A percentile compares a stretch with the other conserved stretches of the same genome.
phyloP scores from a whole-genome alignment of 257 asterid genomes.

The Rehmannia glutinosa region DNA sequence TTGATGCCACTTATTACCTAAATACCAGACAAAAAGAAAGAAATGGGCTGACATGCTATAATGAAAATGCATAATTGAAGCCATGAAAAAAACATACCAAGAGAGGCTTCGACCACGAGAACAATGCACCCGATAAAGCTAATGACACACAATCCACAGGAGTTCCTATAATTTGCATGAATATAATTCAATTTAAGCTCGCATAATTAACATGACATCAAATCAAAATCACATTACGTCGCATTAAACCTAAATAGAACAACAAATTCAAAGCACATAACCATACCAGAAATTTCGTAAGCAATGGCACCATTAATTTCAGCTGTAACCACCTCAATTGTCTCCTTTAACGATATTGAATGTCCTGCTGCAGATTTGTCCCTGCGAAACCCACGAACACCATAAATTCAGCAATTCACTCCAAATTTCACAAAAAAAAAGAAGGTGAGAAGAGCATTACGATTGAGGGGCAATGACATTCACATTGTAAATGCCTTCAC shows the following conservation, averaged over 20 bases:
- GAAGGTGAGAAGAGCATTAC: too few species aligned
- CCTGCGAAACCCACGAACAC: constrained; percentile 36
- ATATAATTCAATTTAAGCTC: background rate
- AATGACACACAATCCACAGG: constrained; percentile 96
- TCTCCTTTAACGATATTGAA: constrained; percentile 70
- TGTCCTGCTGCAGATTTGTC: constrained; percentile 84
- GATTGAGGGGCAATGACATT: constrained; percentile 59
- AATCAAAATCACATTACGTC: background rate
- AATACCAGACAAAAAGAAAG: background rate
- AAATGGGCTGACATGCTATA: too few species aligned
- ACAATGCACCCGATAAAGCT: constrained; percentile 87
- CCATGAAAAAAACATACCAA: constrained; percentile 67
- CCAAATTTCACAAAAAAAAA: background rate
- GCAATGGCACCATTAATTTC: constrained; percentile 84
- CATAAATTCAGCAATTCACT: constrained; percentile 17
- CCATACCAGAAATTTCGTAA: constrained; percentile 88
- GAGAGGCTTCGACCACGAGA: constrained; percentile 91
- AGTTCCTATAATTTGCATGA: constrained; percentile 58
- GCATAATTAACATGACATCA: background rate
- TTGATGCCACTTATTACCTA: constrained; percentile 95
- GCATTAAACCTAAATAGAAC: background rate
- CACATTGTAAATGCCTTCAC: constrained; percentile 35
- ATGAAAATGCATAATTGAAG: background rate
- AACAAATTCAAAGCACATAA: background rate
- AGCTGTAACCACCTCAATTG: constrained; percentile 62